Percentiles rank a stretch among this genome's conserved stretches.
These are phyloP conservation scores for Pleurotus sapidus DNA, from an alignment of 768 basidiomycete species.

Conservation along the genomic window DNA sequence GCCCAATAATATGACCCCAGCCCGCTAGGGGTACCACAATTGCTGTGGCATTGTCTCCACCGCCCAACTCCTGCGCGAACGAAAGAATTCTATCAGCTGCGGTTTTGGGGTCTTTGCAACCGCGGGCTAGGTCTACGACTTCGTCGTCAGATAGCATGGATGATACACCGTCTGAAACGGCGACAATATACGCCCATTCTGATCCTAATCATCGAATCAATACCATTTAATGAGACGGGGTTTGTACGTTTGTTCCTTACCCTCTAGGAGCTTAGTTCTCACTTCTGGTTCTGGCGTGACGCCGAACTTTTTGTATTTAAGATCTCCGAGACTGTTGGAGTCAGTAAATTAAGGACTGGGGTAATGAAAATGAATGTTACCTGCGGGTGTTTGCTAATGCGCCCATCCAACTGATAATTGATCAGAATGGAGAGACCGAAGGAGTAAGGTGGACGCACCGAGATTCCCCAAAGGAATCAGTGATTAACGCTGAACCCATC, in stretches of 20 bases:
- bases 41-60: constrained; percentile 89
- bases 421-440: not conserved
- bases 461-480: constrained; percentile 93
- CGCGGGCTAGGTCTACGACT: constrained; percentile 85
- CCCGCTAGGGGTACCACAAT: constrained; percentile 91
- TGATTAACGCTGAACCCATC: constrained; percentile 87
- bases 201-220: constrained; percentile 43
- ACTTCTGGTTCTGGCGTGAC: constrained; percentile 95
- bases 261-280: constrained; percentile 68
- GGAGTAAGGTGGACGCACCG: constrained; percentile 41
- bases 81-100: constrained; percentile 84
- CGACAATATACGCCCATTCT: constrained; percentile 83
- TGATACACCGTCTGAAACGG: constrained; percentile 93
- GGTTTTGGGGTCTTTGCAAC: constrained; percentile 62
- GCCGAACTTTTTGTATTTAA: constrained; percentile 85
- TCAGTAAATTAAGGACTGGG: not conserved
- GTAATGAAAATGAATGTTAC: constrained; percentile 29
- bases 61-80: constrained; percentile 85
- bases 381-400: constrained; percentile 89
- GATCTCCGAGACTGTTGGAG: constrained; percentile 72
- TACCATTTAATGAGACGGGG: not conserved
- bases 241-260: constrained; percentile 33
- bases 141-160: constrained; percentile 92
- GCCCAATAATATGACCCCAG: constrained; percentile 81
- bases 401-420: constrained; percentile 80